Conservation (phyloP, 1,284 basidiomycete species). For the Coniophora puteana region DNA sequence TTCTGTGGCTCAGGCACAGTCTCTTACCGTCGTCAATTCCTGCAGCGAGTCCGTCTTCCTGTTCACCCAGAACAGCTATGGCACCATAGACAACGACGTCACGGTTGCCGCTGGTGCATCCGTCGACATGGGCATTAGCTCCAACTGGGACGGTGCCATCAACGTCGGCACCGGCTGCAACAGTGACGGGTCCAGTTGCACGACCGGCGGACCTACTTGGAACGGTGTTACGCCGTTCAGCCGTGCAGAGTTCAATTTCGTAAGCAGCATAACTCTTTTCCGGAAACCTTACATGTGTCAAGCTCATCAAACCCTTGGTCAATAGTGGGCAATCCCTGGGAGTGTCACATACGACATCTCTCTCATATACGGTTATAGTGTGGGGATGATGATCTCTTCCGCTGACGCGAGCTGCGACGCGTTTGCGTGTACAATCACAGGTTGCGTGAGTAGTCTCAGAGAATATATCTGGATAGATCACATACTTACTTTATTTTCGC, state of each 20-base stretch:
- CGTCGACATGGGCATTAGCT: conserved; percentile 27
- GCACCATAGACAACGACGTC: conserved; percentile 24
- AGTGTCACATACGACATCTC: conserved; percentile 33
- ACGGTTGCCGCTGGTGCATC: conserved; percentile 18
- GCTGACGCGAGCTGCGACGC: conserved; percentile 17
- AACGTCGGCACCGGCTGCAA: conserved; percentile 31
- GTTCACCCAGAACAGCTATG: conserved; percentile 25
- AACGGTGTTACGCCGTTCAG: conserved; percentile 29
- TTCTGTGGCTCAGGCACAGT: conserved; percentile 21
- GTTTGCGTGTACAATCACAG: conserved; percentile 12
- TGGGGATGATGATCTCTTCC: conserved; percentile 32
- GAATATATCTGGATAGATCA: too few species aligned
- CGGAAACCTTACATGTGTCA: too few species aligned
- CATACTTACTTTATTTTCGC: too few species aligned
- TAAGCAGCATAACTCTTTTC: conserved; percentile 4
- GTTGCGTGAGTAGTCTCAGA: conserved; percentile 13
- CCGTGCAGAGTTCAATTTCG: conserved; percentile 27
- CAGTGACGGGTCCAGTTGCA: conserved; percentile 18
- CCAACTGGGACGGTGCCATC: conserved; percentile 29
- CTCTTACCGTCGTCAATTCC: conserved; percentile 26
- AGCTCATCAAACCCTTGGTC: not conserved
- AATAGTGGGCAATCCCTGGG: conserved; percentile 25
- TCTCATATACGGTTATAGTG: conserved; percentile 33
- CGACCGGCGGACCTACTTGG: conserved; percentile 30
- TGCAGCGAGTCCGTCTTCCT: conserved; percentile 28